Evolutionary conservation across 306 rosid species (phyloP).

Genomic region (Adenanthera pavonina): DNA sequence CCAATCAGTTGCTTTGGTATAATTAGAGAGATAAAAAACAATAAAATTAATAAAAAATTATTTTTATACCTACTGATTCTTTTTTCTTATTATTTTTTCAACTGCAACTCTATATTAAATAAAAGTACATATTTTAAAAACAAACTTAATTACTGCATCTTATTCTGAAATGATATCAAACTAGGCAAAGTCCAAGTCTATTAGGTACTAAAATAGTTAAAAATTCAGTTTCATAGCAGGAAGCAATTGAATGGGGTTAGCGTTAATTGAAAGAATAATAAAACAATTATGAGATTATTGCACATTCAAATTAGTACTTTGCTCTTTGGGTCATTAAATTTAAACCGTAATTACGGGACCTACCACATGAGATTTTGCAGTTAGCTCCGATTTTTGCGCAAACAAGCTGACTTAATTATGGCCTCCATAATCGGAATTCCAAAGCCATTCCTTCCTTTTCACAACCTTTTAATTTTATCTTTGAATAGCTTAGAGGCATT

Average conservation of each 20-base stretch:
- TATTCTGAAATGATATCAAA: no score
- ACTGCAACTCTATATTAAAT: no score
- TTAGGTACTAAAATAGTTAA: background rate
- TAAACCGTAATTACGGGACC: constrained; percentile 35
- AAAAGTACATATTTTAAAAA: no score
- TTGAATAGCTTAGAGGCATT: background rate
- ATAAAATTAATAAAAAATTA: no score
- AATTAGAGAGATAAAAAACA: no score
- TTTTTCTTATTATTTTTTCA: no score
- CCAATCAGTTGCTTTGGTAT: no score
- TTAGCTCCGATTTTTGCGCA: background rate
- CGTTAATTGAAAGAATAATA: background rate
- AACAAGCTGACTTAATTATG: background rate
- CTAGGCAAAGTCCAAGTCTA: no score
- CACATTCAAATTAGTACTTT: background rate
- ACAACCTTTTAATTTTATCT: background rate
- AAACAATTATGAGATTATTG: background rate
- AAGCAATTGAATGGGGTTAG: background rate
- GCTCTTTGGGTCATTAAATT: background rate
- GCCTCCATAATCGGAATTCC: background rate
- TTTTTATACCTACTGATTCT: no score
- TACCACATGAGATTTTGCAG: constrained; percentile 21
- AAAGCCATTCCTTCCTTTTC: background rate
- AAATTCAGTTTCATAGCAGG: background rate
- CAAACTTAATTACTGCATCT: no score